Conservation (phyloP, 2,329 filamentous ascomycete genomes). For the Cladosporium sphaerospermum region DNA sequence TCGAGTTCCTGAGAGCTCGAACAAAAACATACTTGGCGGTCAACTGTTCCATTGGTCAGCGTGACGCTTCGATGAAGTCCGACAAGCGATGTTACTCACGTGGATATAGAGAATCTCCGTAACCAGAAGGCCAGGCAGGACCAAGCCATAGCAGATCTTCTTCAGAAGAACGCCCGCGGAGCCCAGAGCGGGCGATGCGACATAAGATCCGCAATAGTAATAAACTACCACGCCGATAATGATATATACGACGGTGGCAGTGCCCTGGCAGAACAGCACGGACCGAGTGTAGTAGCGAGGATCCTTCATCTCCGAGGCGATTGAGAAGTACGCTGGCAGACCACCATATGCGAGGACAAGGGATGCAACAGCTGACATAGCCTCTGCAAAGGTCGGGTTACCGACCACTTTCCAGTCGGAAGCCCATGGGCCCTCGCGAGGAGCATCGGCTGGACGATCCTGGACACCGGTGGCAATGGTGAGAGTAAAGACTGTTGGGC, state of each 20-base stretch:
- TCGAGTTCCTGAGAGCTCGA: slow-evolving; percentile 20
- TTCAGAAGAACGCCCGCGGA: slow-evolving; percentile 40
- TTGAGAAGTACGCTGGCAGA: slow-evolving; percentile 34
- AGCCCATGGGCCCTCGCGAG: slow-evolving; percentile 22
- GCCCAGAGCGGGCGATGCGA: slow-evolving; percentile 44
- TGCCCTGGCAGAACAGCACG: slow-evolving; percentile 25
- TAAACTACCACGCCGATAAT: slow-evolving; percentile 39
- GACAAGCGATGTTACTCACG: background rate
- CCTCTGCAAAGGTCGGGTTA: slow-evolving; percentile 7
- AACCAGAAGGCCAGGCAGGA: slow-evolving; percentile 22
- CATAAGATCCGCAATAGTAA: slow-evolving; percentile 42
- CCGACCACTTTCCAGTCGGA: slow-evolving; percentile 26
- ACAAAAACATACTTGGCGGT: slow-evolving; percentile 26
- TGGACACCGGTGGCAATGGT: slow-evolving; percentile 31
- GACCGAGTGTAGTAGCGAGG: slow-evolving; percentile 31
- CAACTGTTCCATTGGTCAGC: slow-evolving; percentile 5
- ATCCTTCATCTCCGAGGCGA: slow-evolving; percentile 36
- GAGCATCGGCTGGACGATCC: slow-evolving; percentile 31
- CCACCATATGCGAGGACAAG: slow-evolving; percentile 36
- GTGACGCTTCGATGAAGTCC: background rate
- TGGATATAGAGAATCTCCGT: slow-evolving; percentile 22
- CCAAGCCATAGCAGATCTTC: slow-evolving; percentile 41
- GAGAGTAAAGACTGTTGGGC: slow-evolving; percentile 23
- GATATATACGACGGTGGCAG: slow-evolving; percentile 30
- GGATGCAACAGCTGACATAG: slow-evolving; percentile 16